Conservation (phyloP, 768 basidiomycete genomes). For the Dentipellis sp. region DNA sequence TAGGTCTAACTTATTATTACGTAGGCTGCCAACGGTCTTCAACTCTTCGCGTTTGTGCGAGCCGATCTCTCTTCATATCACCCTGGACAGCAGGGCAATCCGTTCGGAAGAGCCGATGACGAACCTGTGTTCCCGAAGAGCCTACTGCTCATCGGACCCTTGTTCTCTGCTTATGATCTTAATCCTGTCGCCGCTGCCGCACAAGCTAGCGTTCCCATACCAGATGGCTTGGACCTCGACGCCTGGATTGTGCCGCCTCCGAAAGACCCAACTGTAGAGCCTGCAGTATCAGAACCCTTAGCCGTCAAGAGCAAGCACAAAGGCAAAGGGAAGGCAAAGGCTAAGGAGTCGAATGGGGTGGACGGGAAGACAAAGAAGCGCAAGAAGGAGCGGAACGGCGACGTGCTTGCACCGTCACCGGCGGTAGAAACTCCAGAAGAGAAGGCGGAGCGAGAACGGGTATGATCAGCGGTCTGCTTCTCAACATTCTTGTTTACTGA, state of each 20-base stretch:
- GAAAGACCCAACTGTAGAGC: slow-evolving; percentile 24
- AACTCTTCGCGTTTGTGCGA: slow-evolving; percentile 67
- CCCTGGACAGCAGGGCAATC: slow-evolving; percentile 29
- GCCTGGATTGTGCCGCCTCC: slow-evolving; percentile 71
- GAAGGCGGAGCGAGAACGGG: slow-evolving; percentile 50
- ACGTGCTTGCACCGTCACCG: slow-evolving; percentile 10
- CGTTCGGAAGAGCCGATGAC: slow-evolving; percentile 18
- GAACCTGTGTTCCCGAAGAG: slow-evolving; percentile 78
- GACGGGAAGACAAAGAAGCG: slow-evolving; percentile 13
- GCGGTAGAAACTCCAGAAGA: slow-evolving; percentile 47
- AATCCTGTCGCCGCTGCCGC: slow-evolving; percentile 77
- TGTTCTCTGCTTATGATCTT: slow-evolving; percentile 72
- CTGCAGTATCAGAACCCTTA: slow-evolving; percentile 28
- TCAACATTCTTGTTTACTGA: not conserved
- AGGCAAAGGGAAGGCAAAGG: slow-evolving; percentile 34
- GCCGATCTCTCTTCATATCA: slow-evolving; percentile 57
- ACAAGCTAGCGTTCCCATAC: slow-evolving; percentile 72
- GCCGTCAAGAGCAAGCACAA: slow-evolving; percentile 33
- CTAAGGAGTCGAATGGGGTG: slow-evolving; percentile 29
- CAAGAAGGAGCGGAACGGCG: slow-evolving; percentile 19
- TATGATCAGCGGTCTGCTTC: slow-evolving; percentile 24
- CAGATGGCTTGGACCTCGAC: slow-evolving; percentile 82
- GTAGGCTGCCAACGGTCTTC: slow-evolving; percentile 75
- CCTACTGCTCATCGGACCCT: slow-evolving; percentile 73
- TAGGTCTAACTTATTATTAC: slow-evolving; percentile 3